A percentile compares a stretch with the other conserved stretches of the same genome.
Conservation (phyloP, 805 yeast genomes). For the Lachancea fermentati region DNA sequence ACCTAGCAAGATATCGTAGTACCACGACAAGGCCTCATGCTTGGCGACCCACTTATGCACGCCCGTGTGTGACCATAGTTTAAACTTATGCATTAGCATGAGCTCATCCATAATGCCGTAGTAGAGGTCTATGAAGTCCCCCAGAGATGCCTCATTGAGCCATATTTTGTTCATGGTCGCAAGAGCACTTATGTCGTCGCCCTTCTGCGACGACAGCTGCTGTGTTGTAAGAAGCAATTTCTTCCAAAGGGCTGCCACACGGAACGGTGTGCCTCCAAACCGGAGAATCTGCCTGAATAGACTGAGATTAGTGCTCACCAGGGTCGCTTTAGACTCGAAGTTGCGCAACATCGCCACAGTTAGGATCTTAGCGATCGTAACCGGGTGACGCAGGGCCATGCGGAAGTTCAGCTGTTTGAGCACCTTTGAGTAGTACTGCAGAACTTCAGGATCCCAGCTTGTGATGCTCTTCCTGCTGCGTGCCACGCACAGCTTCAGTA, state of each 20-base stretch:
- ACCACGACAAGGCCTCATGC: conserved; percentile 69
- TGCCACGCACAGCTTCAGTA: conserved; percentile 44
- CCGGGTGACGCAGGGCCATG: conserved; percentile 15
- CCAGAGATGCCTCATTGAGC: conserved; percentile 42
- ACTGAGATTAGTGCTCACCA: conserved; percentile 42
- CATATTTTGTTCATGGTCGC: conserved; percentile 26
- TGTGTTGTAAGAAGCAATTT: conserved; percentile 29
- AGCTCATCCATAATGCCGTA: conserved; percentile 57
- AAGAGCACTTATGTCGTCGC: background rate
- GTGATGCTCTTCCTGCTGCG: conserved; percentile 32
- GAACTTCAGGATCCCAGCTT: conserved; percentile 24
- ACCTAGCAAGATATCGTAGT: conserved; percentile 54
- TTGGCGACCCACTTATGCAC: conserved; percentile 37
- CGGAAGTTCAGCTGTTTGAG: conserved; percentile 12
- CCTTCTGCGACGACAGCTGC: conserved; percentile 2
- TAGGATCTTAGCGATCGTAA: conserved; percentile 12
- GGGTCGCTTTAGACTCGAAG: conserved; percentile 26
- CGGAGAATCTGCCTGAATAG: conserved; percentile 63
- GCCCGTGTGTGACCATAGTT: conserved; percentile 22
- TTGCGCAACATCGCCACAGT: conserved; percentile 12
- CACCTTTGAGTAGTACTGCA: conserved; percentile 25
- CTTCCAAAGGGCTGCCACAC: conserved; percentile 36
- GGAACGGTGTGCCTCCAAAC: conserved; percentile 65
- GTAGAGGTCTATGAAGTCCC: conserved; percentile 51
- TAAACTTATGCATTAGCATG: conserved; percentile 47